Percentiles rank a stretch among this genome's conserved stretches.
phyloP scores from a whole-genome alignment of 2,329 filamentous ascomycete species.

The Calonectria hongkongensis region DNA sequence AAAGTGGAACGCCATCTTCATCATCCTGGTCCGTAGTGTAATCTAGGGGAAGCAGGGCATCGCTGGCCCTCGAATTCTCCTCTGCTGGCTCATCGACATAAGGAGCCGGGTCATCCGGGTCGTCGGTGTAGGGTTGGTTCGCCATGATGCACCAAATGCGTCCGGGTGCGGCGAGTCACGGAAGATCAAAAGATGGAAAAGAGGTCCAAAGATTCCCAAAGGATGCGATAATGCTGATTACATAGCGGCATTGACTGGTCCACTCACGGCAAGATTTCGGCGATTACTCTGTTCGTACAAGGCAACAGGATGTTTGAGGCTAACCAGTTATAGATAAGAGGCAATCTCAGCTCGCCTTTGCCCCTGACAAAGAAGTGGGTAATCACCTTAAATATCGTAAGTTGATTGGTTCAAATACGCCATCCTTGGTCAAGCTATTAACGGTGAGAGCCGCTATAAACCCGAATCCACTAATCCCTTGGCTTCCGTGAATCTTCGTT shows the following conservation, averaged over 20 bases:
- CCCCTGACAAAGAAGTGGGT: neutral
- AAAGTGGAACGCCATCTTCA: neutral
- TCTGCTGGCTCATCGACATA: neutral
- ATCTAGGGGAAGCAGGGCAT: neutral
- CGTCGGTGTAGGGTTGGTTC: slow-evolving; percentile 6
- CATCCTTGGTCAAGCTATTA: no score
- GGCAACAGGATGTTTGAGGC: neutral
- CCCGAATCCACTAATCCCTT: no score
- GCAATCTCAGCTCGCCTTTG: neutral
- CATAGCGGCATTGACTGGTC: neutral
- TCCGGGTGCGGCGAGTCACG: neutral
- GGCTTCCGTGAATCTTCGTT: no score
- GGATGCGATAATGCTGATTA: neutral
- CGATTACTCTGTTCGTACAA: slow-evolving; percentile 7
- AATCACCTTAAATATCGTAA: neutral
- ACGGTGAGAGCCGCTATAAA: neutral
- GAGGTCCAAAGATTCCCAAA: no score
- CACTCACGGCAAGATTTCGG: neutral
- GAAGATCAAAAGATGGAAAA: neutral
- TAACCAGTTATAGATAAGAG: neutral
- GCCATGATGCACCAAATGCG: slow-evolving; percentile 7
- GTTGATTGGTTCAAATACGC: neutral
- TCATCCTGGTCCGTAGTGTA: neutral
- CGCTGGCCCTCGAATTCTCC: neutral
- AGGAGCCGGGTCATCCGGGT: neutral